phyloP scores from a whole-genome alignment of 2,329 filamentous ascomycete genomes.

The Orbilia quercus region DNA sequence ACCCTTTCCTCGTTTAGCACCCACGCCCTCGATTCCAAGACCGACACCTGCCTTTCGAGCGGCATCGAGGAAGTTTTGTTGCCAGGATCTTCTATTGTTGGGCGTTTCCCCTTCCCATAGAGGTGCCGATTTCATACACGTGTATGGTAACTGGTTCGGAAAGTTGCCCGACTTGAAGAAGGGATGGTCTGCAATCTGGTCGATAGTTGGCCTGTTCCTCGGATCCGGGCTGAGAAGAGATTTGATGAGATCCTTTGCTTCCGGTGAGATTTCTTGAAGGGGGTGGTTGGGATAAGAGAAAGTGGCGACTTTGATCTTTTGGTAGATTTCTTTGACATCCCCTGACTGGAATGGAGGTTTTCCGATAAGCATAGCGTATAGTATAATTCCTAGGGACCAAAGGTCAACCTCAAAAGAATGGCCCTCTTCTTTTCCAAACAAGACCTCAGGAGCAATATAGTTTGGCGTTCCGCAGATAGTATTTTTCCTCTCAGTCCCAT shows the following conservation, averaged over 20 bases:
- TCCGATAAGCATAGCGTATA: constrained; percentile 93
- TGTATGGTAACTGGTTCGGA: constrained; percentile 68
- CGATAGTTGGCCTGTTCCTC: constrained; percentile 78
- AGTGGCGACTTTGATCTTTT: constrained; percentile 62
- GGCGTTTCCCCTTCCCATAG: constrained; percentile 62
- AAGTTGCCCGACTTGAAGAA: constrained; percentile 84
- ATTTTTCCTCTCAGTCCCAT: constrained; percentile 88
- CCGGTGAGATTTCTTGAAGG: constrained; percentile 76
- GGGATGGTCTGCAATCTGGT: constrained; percentile 80
- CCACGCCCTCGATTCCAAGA: constrained; percentile 57
- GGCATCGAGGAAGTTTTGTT: constrained; percentile 58
- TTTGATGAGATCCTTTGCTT: constrained; percentile 81
- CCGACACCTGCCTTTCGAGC: constrained; percentile 59
- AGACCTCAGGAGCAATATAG: constrained; percentile 95
- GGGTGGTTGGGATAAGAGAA: constrained; percentile 68
- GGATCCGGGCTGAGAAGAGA: constrained; percentile 77
- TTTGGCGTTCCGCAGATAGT: constrained; percentile 98
- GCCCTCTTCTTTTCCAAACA: constrained; percentile 89
- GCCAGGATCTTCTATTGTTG: constrained; percentile 54
- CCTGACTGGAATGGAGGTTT: constrained; percentile 96
- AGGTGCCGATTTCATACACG: constrained; percentile 65
- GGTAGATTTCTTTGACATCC: constrained; percentile 86
- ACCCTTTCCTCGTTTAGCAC: constrained; percentile 56
- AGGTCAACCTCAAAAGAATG: constrained; percentile 88
- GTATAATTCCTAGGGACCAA: constrained; percentile 95